Conservation (phyloP, 2,329 filamentous ascomycete genomes). For the Dryadomyces quercus-mongolicae region DNA sequence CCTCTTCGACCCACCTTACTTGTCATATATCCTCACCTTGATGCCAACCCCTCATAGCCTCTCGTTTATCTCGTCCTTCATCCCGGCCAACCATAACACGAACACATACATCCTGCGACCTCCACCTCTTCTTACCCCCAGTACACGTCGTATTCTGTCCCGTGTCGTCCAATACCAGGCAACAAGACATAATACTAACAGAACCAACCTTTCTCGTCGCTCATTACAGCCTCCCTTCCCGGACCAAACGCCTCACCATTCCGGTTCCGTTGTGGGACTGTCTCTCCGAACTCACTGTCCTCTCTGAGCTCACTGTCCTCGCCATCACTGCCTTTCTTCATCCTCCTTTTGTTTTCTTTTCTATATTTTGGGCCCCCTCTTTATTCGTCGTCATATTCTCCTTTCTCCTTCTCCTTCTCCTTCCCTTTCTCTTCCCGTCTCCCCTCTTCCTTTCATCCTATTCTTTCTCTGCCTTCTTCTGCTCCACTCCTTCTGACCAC, state of each 20-base stretch:
- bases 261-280: conserved; percentile 7
- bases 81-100: no score
- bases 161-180: not conserved
- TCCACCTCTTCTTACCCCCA: no score
- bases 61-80: no score
- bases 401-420: not conserved
- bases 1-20: no score
- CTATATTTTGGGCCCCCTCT: not conserved
- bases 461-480: not conserved
- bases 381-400: not conserved
- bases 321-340: not conserved
- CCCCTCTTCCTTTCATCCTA: conserved; percentile 1
- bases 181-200: not conserved
- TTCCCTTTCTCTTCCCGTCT: not conserved
- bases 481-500: not conserved
- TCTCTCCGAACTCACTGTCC: not conserved
- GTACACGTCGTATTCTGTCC: not conserved
- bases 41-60: no score
- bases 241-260: conserved; percentile 4
- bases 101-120: no score
- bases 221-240: not conserved
- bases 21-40: no score
- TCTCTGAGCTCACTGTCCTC: not conserved
- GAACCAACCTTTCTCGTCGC: not conserved
- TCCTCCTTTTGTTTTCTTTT: not conserved